Evolutionary conservation across 2,329 filamentous ascomycete species (phyloP).

Genomic region (Coniella vitis): DNA sequence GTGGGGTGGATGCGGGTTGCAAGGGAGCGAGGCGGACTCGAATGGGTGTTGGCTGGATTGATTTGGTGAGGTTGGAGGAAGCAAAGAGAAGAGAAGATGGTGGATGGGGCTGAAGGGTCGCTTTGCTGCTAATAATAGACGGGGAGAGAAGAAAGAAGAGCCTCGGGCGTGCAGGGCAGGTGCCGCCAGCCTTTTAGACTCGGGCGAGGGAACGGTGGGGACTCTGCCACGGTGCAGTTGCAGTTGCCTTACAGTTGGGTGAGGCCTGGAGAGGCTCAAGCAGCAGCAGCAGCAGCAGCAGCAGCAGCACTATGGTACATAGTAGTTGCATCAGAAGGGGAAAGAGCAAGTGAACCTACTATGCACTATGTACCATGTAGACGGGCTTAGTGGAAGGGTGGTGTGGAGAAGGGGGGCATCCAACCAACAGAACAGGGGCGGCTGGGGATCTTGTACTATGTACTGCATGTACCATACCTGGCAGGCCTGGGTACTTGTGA

Average conservation of each 20-base stretch:
- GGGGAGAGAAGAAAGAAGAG: conserved; percentile 19
- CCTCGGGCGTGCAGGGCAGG: conserved; percentile 26
- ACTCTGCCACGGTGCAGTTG: too few species aligned
- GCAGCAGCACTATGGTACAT: too few species aligned
- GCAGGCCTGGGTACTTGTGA: not conserved
- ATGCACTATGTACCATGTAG: not conserved
- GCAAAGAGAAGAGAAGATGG: conserved; percentile 24
- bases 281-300: too few species aligned
- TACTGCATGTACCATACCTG: not conserved
- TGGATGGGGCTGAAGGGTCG: conserved; percentile 39
- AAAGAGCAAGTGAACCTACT: too few species aligned
- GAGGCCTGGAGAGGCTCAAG: too few species aligned
- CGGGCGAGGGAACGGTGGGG: not conserved
- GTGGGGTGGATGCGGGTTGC: not conserved
- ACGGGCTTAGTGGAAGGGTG: not conserved
- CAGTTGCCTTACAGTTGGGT: too few species aligned
- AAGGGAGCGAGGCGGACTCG: not conserved
- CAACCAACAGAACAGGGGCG: not conserved
- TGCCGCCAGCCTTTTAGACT: conserved; percentile 18
- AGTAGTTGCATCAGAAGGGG: too few species aligned
- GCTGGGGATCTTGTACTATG: too few species aligned
- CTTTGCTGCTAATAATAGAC: conserved; percentile 47
- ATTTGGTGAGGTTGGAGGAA: conserved; percentile 4
- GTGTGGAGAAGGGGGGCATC: conserved; percentile 6
- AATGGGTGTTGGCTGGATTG: too few species aligned